Evolutionary conservation across 129 eudicot species (phyloP), one percentile per base, ranked within the genome.

Genomic region (Oenanthe sinensis): DNA sequence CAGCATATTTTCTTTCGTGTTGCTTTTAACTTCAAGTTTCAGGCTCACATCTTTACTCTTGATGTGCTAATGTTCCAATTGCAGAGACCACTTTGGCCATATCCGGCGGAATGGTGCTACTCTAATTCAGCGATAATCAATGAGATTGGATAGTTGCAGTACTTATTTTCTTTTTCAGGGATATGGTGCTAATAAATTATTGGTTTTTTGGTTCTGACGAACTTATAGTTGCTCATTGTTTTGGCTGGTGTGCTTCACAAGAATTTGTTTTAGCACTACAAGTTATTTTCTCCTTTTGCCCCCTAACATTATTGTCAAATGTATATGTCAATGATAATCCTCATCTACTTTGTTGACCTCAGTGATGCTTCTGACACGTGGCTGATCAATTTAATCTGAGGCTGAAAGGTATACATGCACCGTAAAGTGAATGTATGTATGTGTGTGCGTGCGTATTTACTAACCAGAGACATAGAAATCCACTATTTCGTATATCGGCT

Each of bases 11-110:
- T 84, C 83, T 89, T 78, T 76, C 85, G 82, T 75, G 80, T 84
- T 86, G 88, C 91, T 84, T 71, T 82, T 89, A 90, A 87, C 85
- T 83, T 92, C 88, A 79, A 90, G 90, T 88, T 88, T 90, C 90
- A 83, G 96, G 87, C 97, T 90, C 92, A 92, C 96, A 79, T 90
- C 90, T 90, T 86, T 90, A 82, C 91, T 89, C 92, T 90, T 90
- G 90, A 82, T 88, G 90, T 89, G 83, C 87, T 92, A 89, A 90
- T 89, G 81, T 92, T 79, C 84, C 88, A 80, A 65, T 88, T 92
- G 89, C 97, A 92, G 96, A 86, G 88, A 85, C 83, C 67, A 77
- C 75, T 79, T 28, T 49, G 39, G 74, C 79, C 43, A 67, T 75
- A 30, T 52, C 39, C 79, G 84, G 84, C 77, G 72, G 72, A 71